Conservation (phyloP, 805 yeast genomes). For the Yarrowia deformans region DNA sequence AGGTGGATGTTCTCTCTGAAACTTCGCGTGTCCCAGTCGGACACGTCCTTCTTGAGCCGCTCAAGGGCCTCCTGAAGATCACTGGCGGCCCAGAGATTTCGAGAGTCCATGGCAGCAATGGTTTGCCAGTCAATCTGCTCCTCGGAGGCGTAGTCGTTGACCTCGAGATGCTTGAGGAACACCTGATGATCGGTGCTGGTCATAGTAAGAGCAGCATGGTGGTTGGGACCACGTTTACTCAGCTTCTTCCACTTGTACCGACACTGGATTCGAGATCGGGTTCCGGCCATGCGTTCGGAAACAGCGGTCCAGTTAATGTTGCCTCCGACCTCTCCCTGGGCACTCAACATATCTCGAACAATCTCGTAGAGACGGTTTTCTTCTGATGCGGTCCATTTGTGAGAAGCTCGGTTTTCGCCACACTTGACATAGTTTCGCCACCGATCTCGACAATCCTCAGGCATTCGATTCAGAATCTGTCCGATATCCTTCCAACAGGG, state of each 20-base stretch:
- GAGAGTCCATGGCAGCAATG: slow-evolving; percentile 57
- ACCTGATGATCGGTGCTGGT: slow-evolving; percentile 59
- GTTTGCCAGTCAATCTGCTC: slow-evolving; percentile 63
- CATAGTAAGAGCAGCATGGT: slow-evolving; percentile 55
- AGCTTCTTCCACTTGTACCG: slow-evolving; percentile 94
- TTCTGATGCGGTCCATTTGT: slow-evolving; percentile 81
- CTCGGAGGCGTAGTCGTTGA: slow-evolving; percentile 54
- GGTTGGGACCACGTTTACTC: slow-evolving; percentile 62
- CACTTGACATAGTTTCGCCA: slow-evolving; percentile 97
- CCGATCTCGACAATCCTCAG: slow-evolving; percentile 95
- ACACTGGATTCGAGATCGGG: slow-evolving; percentile 90
- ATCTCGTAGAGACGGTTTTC: slow-evolving; percentile 67
- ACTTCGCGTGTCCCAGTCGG: slow-evolving; percentile 54
- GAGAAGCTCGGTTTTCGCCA: slow-evolving; percentile 74
- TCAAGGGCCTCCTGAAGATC: slow-evolving; percentile 71
- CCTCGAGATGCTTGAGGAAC: slow-evolving; percentile 58
- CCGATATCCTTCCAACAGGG: slow-evolving; percentile 93
- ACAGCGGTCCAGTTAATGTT: slow-evolving; percentile 88
- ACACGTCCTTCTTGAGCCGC: slow-evolving; percentile 60
- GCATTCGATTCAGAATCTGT: slow-evolving; percentile 83
- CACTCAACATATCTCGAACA: slow-evolving; percentile 58
- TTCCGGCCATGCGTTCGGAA: slow-evolving; percentile 87
- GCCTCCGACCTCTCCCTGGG: slow-evolving; percentile 47
- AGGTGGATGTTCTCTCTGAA: slow-evolving; percentile 40
- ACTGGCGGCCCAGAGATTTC: slow-evolving; percentile 60